Evolutionary conservation across 495 filamentous ascomycete genomes (phyloP), one percentile per base, ranked within the genome.

Genomic region (Daldinia childiae): DNA sequence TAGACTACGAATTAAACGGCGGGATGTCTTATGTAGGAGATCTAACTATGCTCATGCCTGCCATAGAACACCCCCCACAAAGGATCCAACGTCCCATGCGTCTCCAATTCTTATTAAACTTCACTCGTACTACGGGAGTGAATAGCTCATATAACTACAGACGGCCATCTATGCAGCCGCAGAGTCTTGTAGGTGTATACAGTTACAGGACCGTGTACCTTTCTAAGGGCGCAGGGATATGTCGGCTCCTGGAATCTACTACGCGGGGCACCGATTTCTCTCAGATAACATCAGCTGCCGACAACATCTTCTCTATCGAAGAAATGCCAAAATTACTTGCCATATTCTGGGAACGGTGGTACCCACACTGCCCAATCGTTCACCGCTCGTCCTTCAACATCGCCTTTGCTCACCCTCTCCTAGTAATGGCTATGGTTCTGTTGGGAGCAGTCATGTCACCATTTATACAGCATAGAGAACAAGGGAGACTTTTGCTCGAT

Each of bases 71-170:
- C 12, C 48, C 48, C 0, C 24, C 48, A 12, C 12, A 15, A 27
- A 12, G 11, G 7, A 15, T 12, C 17, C 17, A 51, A 27, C 48
- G 48, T 12, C 48, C 48, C 3, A 17, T 27, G 6, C 48, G 21
- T 27, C 24, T 51, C 48, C 48, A 27, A 12, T 51, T 51, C 48
- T 15, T 51, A 15, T 27, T 51, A 15, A 51, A 51, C 21, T 51
- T 51, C 24, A 51, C 48, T 27, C 48, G 48, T 3, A 51, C 48
- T 5, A 51, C 48, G 24, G 48, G 48, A 6, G 48, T 51, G 19
- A 51, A 51, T 15, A 51, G 17, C 48, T 51, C 48, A 51, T 51
- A 51, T 51, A 51, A 51, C 12, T 51, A 51, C 12, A 27, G 12
- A 27, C 26, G 48, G 48, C 48, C 48, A 17, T 51, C 48, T 24